phyloP scores from a whole-genome alignment of 352 stramenopile genomes.

The Pythium myriotylum region DNA sequence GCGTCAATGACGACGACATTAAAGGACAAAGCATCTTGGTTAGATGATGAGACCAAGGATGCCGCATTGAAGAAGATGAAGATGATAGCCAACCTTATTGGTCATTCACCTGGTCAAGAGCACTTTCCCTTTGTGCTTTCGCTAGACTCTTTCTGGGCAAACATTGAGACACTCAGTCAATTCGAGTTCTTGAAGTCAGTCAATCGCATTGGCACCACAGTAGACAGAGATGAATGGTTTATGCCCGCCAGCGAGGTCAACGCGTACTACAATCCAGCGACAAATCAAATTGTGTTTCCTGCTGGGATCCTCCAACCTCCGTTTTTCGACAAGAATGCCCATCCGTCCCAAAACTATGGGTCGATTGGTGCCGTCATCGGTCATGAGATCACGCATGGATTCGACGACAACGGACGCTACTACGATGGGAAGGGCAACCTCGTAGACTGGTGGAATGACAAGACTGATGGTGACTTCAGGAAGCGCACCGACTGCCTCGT shows the following conservation, averaged over 20 bases:
- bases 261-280: slow-evolving; percentile 76
- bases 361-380: slow-evolving; percentile 93
- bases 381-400: slow-evolving; percentile 96
- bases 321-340: slow-evolving; percentile 87
- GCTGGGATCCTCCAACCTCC: slow-evolving; percentile 95
- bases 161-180: slow-evolving; percentile 49
- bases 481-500: slow-evolving; percentile 61
- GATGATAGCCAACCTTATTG: slow-evolving; percentile 75
- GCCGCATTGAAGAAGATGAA: slow-evolving; percentile 89
- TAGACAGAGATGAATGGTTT: slow-evolving; percentile 78
- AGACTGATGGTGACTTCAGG: slow-evolving; percentile 78
- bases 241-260: slow-evolving; percentile 95
- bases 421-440: slow-evolving; percentile 91
- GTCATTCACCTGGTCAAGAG: slow-evolving; percentile 46
- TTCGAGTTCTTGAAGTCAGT: slow-evolving; percentile 52
- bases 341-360: slow-evolving; percentile 93
- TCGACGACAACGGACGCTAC: slow-evolving; percentile 92
- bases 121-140: slow-evolving; percentile 63
- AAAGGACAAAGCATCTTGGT: slow-evolving; percentile 80
- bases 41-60: slow-evolving; percentile 80
- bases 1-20: slow-evolving; percentile 75
- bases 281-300: slow-evolving; percentile 95
- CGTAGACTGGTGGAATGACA: slow-evolving; percentile 92
- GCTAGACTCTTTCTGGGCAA: slow-evolving; percentile 38
- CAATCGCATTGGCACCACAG: slow-evolving; percentile 37